These are phyloP conservation scores for Candida pseudoglaebosa DNA, from an alignment of 805 yeast genomes.

Conservation along the genomic window DNA sequence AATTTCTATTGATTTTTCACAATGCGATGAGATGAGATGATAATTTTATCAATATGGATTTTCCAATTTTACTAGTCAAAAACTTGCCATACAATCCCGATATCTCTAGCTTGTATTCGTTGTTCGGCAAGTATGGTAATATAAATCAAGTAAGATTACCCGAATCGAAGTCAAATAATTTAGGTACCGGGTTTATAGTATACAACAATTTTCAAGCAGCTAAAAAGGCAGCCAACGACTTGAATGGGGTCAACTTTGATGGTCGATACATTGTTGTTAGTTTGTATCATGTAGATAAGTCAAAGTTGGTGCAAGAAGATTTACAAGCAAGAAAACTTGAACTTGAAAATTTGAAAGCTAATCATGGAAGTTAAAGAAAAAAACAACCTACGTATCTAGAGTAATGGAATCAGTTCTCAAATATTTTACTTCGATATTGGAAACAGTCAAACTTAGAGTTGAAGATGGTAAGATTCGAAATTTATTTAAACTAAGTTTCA, in stretches of 20 bases:
- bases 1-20: constrained; percentile 12
- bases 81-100: constrained; percentile 54
- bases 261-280: constrained; percentile 56
- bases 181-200: constrained; percentile 52
- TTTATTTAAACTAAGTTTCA: too few species aligned
- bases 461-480: too few species aligned
- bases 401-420: too few species aligned
- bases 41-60: constrained; percentile 12
- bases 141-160: constrained; percentile 50
- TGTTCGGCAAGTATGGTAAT: constrained; percentile 54
- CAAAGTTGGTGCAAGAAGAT: constrained; percentile 24
- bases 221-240: constrained; percentile 46
- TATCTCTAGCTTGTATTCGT: constrained; percentile 43
- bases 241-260: constrained; percentile 57
- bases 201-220: constrained; percentile 49
- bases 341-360: constrained; percentile 18
- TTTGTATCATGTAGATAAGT: constrained; percentile 42
- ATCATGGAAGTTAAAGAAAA: neutral
- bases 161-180: constrained; percentile 6
- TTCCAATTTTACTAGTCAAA: constrained; percentile 50
- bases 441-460: too few species aligned
- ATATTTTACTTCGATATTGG: too few species aligned
- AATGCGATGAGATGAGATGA: neutral
- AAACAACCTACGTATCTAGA: too few species aligned
- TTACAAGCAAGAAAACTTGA: constrained; percentile 19